These are phyloP conservation scores for Penicillium sp. DNA, from an alignment of 2,329 filamentous ascomycete species.

Conservation along the genomic window DNA sequence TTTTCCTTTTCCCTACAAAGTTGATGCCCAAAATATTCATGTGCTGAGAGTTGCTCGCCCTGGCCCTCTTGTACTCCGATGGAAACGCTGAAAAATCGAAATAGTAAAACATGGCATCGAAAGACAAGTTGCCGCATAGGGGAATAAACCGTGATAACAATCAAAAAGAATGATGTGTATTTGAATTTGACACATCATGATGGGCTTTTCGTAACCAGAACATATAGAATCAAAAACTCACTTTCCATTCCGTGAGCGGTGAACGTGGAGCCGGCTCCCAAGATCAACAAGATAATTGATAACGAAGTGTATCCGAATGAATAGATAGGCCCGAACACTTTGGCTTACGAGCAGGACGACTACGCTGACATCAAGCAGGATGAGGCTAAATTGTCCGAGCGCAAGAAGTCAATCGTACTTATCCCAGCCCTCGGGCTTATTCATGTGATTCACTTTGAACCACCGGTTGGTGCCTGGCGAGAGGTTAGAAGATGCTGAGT, in stretches of 20 bases:
- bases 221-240: not conserved
- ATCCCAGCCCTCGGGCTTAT: slow-evolving; percentile 82
- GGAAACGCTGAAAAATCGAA: slow-evolving; percentile 13
- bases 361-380: slow-evolving; percentile 16
- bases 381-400: slow-evolving; percentile 19
- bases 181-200: not conserved
- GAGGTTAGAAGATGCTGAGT: slow-evolving; percentile 1
- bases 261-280: slow-evolving; percentile 6
- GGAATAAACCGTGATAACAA: not conserved
- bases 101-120: slow-evolving; percentile 17
- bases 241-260: slow-evolving; percentile 7
- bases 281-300: slow-evolving; percentile 7
- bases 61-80: slow-evolving; percentile 17
- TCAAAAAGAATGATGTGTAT: not conserved
- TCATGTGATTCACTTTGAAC: slow-evolving; percentile 74
- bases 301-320: slow-evolving; percentile 7
- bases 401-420: slow-evolving; percentile 51
- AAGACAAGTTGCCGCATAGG: not conserved
- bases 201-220: not conserved
- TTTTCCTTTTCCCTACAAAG: not conserved
- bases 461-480: slow-evolving; percentile 72
- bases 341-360: slow-evolving; percentile 21
- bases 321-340: slow-evolving; percentile 16
- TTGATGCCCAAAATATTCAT: not conserved
- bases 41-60: slow-evolving; percentile 5